Evolutionary conservation across 345 rosid genomes (phyloP).

Genomic region (Carallia brachiata): DNA sequence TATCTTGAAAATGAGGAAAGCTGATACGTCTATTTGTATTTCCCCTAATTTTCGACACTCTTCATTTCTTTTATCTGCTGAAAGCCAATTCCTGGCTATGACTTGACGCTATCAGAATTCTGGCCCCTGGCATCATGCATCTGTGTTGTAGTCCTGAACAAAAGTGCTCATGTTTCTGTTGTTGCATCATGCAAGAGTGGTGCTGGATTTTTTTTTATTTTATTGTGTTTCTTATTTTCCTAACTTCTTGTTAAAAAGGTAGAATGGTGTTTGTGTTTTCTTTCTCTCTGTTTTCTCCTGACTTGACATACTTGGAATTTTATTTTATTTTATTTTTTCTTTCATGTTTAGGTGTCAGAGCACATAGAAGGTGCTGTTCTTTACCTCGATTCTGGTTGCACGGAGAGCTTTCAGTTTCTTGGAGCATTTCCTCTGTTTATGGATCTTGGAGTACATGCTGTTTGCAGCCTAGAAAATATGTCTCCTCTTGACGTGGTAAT

Average conservation of each 20-base stretch:
- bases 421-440: conserved; percentile 83
- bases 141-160: too few relatives aligned
- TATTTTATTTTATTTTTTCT: conserved; percentile 3
- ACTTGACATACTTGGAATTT: background rate
- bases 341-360: conserved; percentile 55
- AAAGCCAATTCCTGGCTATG: too few relatives aligned
- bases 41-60: too few relatives aligned
- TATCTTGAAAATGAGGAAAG: too few relatives aligned
- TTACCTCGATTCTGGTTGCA: conserved; percentile 89
- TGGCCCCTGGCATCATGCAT: too few relatives aligned
- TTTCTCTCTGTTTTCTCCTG: background rate
- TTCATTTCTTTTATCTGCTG: too few relatives aligned
- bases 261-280: background rate
- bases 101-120: too few relatives aligned
- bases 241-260: background rate
- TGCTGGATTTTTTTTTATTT: too few relatives aligned
- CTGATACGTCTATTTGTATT: too few relatives aligned
- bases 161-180: too few relatives aligned
- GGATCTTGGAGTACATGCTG: conserved; percentile 64
- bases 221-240: too few relatives aligned
- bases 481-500: conserved; percentile 70
- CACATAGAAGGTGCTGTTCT: conserved; percentile 60
- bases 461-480: conserved; percentile 84
- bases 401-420: conserved; percentile 81
- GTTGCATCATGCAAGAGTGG: too few relatives aligned